Evolutionary conservation across 495 filamentous ascomycete genomes (phyloP).

Genomic region (Neohortaea acidophila): DNA sequence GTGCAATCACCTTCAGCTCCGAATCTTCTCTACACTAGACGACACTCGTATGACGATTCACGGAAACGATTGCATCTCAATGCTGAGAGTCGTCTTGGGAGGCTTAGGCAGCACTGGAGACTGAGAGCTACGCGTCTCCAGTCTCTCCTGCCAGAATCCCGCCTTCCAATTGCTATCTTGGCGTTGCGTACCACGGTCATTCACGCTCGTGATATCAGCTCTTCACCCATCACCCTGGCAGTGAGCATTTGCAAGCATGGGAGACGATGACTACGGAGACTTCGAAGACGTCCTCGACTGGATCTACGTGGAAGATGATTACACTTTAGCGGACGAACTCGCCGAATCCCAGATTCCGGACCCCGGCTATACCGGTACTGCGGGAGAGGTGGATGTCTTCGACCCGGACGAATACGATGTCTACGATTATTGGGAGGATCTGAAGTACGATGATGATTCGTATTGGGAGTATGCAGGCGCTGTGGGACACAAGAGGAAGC

Average conservation of each 20-base stretch:
- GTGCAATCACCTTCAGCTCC: too few species aligned
- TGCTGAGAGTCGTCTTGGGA: too few species aligned
- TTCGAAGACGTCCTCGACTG: conserved; percentile 17
- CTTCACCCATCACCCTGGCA: background rate
- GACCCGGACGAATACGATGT: conserved; percentile 21
- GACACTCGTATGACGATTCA: too few species aligned
- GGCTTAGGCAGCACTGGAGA: too few species aligned
- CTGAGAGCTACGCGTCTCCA: too few species aligned
- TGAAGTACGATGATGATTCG: conserved; percentile 25
- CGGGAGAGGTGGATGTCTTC: conserved; percentile 24
- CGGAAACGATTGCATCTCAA: too few species aligned
- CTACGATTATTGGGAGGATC: conserved; percentile 23
- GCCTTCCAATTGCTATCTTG: too few species aligned
- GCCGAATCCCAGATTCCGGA: conserved; percentile 27
- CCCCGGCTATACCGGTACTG: conserved; percentile 18
- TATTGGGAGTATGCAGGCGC: conserved; percentile 19
- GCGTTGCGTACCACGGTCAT: too few species aligned
- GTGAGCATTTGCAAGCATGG: conserved; percentile 14
- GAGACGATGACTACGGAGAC: conserved; percentile 13
- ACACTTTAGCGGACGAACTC: conserved; percentile 25
- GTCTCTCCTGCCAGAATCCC: too few species aligned
- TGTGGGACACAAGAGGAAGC: conserved; percentile 9
- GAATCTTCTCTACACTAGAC: too few species aligned
- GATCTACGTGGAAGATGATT: conserved; percentile 28
- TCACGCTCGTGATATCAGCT: too few species aligned